A percentile compares a stretch with the other conserved stretches of the same genome.
Evolutionary conservation across 148 eudicot species (phyloP).

Genomic region (Vaccinium macrocarpon): DNA sequence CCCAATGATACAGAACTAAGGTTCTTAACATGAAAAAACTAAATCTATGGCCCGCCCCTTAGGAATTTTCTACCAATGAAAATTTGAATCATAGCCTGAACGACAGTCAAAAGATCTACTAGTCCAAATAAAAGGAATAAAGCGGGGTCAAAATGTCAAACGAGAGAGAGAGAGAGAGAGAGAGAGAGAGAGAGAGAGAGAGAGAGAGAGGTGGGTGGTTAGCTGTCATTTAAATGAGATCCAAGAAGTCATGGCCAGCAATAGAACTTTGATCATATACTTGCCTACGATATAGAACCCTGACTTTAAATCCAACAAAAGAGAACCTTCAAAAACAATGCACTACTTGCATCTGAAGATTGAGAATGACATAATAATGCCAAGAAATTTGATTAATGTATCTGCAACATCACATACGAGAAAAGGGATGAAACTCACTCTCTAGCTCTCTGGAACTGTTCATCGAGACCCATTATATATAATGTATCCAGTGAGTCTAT

Average conservation of each 20-base stretch:
- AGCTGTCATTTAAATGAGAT: background rate
- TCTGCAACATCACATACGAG: constrained; percentile 8
- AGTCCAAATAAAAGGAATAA: background rate
- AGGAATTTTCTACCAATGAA: background rate
- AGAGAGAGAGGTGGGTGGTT: background rate
- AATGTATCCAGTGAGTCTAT: constrained; percentile 92
- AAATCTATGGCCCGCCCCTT: background rate
- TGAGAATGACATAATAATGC: background rate
- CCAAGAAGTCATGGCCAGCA: background rate
- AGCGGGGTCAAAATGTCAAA: background rate
- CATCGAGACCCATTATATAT: constrained; percentile 94
- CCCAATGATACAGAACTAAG: background rate
- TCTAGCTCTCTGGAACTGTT: constrained; percentile 92
- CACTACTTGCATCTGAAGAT: background rate
- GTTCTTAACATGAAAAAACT: background rate
- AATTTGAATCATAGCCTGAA: background rate
- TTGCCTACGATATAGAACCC: background rate
- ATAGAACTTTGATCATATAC: background rate
- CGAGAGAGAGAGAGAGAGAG: background rate
- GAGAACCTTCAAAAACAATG: background rate
- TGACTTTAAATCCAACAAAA: background rate
- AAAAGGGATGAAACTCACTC: constrained; percentile 55
- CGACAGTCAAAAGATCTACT: background rate
- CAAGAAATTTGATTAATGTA: background rate
- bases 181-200: background rate